These are phyloP conservation scores for Umbilicaria muhlenbergii DNA, from an alignment of 495 filamentous ascomycete species.

Conservation along the genomic window DNA sequence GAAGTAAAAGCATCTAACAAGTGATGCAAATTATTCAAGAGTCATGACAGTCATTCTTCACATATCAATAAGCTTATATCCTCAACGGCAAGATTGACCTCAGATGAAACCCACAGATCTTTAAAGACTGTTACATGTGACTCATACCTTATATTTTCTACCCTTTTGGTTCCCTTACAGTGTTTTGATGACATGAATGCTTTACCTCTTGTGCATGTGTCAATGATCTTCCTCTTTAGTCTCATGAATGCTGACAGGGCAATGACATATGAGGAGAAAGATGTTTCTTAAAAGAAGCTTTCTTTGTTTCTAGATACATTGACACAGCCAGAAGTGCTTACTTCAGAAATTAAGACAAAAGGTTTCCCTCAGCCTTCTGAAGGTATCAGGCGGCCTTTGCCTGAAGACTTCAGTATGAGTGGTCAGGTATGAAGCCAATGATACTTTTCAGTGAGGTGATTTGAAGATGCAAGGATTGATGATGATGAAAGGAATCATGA, in stretches of 20 bases:
- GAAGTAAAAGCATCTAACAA: neutral
- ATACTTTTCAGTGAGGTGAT: conserved; percentile 59
- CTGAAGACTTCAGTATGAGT: conserved; percentile 70
- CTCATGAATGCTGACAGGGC: conserved; percentile 34
- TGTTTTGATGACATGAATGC: conserved; percentile 46
- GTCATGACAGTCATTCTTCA: conserved; percentile 3
- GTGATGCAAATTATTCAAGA: neutral
- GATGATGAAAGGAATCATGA: conserved; percentile 67
- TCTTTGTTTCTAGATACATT: conserved; percentile 53
- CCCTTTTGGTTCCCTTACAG: conserved; percentile 37
- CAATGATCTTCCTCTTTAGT: conserved; percentile 53
- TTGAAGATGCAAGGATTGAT: conserved; percentile 49
- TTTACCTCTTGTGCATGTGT: conserved; percentile 52
- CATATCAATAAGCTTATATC: too few species aligned
- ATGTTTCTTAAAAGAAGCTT: conserved; percentile 55
- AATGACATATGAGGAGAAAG: conserved; percentile 32
- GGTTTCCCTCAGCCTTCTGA: conserved; percentile 38
- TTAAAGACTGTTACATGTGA: conserved; percentile 14
- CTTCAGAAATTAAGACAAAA: conserved; percentile 30
- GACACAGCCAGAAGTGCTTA: conserved; percentile 22
- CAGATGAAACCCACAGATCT: conserved; percentile 5
- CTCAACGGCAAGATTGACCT: neutral
- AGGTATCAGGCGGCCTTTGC: conserved; percentile 41
- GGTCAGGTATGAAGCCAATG: conserved; percentile 44
- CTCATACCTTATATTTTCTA: conserved; percentile 23